phyloP scores from a whole-genome alignment of 371 early-diverging fungal genomes.

The Mortierella sp. region DNA sequence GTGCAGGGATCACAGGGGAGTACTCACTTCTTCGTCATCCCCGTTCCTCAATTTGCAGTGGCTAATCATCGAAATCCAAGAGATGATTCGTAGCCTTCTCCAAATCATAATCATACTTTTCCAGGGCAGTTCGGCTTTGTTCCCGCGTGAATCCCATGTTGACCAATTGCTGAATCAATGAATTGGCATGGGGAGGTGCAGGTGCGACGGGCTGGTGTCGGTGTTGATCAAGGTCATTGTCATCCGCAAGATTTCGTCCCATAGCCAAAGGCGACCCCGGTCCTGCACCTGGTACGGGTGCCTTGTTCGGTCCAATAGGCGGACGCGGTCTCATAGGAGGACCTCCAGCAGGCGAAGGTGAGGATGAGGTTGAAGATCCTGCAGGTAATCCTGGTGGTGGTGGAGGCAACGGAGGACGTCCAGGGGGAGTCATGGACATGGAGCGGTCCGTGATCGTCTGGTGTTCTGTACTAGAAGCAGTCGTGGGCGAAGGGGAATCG shows the following conservation, averaged over 20 bases:
- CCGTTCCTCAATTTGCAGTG: not conserved
- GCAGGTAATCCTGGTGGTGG: slow-evolving; percentile 25
- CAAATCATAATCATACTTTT: slow-evolving; percentile 82
- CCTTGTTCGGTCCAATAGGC: slow-evolving; percentile 14
- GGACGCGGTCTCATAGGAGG: slow-evolving; percentile 31
- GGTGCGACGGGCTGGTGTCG: slow-evolving; percentile 23
- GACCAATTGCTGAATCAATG: slow-evolving; percentile 63
- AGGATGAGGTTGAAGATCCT: not conserved
- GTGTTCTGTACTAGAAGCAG: slow-evolving; percentile 8
- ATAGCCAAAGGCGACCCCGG: not conserved
- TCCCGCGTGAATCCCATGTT: slow-evolving; percentile 85
- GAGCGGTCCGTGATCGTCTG: slow-evolving; percentile 37
- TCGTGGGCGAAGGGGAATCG: not conserved
- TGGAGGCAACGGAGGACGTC: slow-evolving; percentile 29
- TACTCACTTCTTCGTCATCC: too few relatives aligned
- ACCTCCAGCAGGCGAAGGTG: not conserved
- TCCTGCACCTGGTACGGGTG: not conserved
- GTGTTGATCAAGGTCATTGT: slow-evolving; percentile 11
- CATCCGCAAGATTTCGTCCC: not conserved
- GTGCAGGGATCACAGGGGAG: too few relatives aligned
- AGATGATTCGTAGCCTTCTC: slow-evolving; percentile 84
- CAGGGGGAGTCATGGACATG: slow-evolving; percentile 15
- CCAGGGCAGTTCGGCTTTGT: slow-evolving; percentile 81
- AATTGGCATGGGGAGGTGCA: slow-evolving; percentile 40
- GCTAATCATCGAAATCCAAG: slow-evolving; percentile 68